Evolutionary conservation across 2,329 filamentous ascomycete species (phyloP), one percentile per base, ranked within the genome.

Genomic region (Epichloe bromicola): DNA sequence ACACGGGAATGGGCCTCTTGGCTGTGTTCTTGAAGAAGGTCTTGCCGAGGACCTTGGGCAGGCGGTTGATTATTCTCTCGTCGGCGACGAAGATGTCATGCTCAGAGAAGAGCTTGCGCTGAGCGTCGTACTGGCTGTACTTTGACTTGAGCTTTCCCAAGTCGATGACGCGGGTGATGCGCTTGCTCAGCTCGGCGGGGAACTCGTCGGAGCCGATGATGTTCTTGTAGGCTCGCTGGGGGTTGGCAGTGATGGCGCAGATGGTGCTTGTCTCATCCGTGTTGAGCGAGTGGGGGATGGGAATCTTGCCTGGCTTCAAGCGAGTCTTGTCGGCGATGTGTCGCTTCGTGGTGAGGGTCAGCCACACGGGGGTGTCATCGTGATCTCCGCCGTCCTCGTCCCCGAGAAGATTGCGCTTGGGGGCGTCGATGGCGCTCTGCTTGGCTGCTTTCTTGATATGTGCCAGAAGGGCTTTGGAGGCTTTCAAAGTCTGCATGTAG

Each of bases 21-120:
- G 71, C 69, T 3, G 84, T 87, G 51, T 72, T 77, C 72, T 89
- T 85, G 78, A 93, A 97, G 68, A 98, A 97, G 2, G 85, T 85
- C 73, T 95, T 97, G 60, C 91, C 93, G 12, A 98, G 80, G 3
- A 83, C 74, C 57, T 80, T 78, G 51, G 90, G 88, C 53, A 97
- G 76, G 30, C 75, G 71, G 65, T 78, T 83, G 63, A 83, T 74
- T 60, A 98, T 86, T 46, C 93, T 78, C 63, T 95, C 87, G 66
- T 98, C 93, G 49, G 86, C 91, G 52, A 98, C 76, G 72, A 98
- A 97, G 51, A 97, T 73, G 65, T 97, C 93, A 68, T 96, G 88
- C 67, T 95, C 88, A 43, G 81, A 74, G 55, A 85, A 79, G 37
- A 98, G 78, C 67, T 93, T 88, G 57, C 93, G 78, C 68, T 87